phyloP scores from a whole-genome alignment of 164 flowering plant genomes.

The Dillenia suffruticosa region DNA sequence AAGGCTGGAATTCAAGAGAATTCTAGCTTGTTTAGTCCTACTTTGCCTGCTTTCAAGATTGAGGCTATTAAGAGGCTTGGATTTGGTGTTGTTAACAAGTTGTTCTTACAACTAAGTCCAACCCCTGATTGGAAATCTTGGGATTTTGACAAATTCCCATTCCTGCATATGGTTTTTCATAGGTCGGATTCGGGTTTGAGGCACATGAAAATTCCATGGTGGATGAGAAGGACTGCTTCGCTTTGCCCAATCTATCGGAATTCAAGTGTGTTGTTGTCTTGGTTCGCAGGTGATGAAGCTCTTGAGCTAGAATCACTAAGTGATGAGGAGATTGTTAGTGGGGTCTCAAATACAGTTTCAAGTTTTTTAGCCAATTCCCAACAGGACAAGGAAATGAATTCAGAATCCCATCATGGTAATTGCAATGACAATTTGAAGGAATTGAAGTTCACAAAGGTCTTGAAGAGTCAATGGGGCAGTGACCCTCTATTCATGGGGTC shows the following conservation, averaged over 20 bases:
- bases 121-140: conserved; percentile 8
- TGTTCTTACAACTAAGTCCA: conserved; percentile 55
- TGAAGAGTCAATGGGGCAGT: conserved; percentile 85
- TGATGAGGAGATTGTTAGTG: conserved; percentile 67
- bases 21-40: conserved; percentile 65
- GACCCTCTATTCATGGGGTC: conserved; percentile 97
- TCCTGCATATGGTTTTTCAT: conserved; percentile 66
- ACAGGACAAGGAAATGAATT: conserved; percentile 5
- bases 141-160: conserved; percentile 37
- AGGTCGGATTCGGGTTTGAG: conserved; percentile 38
- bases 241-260: conserved; percentile 61
- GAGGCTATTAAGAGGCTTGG: conserved; percentile 81
- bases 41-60: conserved; percentile 62
- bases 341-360: conserved; percentile 56
- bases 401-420: conserved; percentile 6
- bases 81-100: conserved; percentile 87
- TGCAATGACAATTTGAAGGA: conserved; percentile 32
- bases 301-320: conserved; percentile 63
- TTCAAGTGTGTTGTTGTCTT: conserved; percentile 62
- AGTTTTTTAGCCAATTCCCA: conserved; percentile 28
- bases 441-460: conserved; percentile 35
- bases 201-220: conserved; percentile 67
- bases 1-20: conserved; percentile 52
- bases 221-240: conserved; percentile 85
- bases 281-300: conserved; percentile 97